These are phyloP conservation scores for Musa troglodytarum DNA, from an alignment of 176 grass and related monocot species.

Conservation along the genomic window DNA sequence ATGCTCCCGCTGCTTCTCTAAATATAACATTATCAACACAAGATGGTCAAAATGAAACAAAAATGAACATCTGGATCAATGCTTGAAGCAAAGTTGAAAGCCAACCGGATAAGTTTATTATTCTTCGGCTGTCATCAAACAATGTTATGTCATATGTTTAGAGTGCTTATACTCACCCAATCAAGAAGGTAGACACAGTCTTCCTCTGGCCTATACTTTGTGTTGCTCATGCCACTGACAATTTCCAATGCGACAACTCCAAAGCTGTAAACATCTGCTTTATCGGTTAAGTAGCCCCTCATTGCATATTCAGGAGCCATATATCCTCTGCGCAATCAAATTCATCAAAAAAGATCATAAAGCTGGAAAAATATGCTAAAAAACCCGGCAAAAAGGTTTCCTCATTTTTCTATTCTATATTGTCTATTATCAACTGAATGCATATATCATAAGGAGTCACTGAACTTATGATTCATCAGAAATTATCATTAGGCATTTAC, in stretches of 20 bases:
- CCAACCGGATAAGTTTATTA: neutral
- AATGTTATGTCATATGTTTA: neutral
- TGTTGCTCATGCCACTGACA: slow-evolving; percentile 68
- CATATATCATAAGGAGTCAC: neutral
- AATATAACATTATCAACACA: neutral
- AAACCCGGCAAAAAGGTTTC: neutral
- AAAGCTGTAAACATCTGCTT: slow-evolving; percentile 83
- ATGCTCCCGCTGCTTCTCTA: too few relatives aligned
- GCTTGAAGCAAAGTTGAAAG: neutral
- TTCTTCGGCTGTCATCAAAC: neutral
- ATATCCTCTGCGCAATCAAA: slow-evolving; percentile 57
- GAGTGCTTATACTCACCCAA: slow-evolving; percentile 40
- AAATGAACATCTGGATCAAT: neutral
- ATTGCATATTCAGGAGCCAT: slow-evolving; percentile 96
- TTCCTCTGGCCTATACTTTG: slow-evolving; percentile 49
- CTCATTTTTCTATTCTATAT: neutral
- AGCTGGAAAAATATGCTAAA: neutral
- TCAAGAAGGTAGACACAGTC: slow-evolving; percentile 87
- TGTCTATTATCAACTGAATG: neutral
- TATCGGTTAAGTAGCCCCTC: slow-evolving; percentile 81
- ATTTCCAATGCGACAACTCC: slow-evolving; percentile 67
- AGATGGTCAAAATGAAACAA: neutral
- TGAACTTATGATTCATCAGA: too few relatives aligned
- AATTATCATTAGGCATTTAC: too few relatives aligned
- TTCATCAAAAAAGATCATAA: slow-evolving; percentile 6